Evolutionary conservation across 345 rosid genomes (phyloP).

Genomic region (Mallotus nudiflorus): DNA sequence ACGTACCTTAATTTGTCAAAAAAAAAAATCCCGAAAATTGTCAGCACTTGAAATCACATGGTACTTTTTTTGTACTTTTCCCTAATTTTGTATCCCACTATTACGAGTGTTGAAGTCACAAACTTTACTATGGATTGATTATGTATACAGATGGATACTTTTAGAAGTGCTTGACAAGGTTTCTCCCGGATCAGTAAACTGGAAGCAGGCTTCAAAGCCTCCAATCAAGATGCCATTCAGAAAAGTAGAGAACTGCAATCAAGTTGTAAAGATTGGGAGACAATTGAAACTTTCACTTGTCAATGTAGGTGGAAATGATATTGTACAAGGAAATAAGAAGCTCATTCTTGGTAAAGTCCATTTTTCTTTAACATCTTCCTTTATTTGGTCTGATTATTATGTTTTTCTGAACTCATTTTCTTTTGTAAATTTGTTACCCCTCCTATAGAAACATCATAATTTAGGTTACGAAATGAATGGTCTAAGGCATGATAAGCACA

Average conservation of each 20-base stretch:
- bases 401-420: not conserved
- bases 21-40: too few species aligned
- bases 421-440: not conserved
- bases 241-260: slow-evolving; percentile 95
- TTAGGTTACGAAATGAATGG: not conserved
- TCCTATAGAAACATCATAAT: not conserved
- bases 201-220: slow-evolving; percentile 92
- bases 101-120: slow-evolving; percentile 1
- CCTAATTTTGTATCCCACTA: not conserved
- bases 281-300: slow-evolving; percentile 76
- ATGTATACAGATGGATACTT: slow-evolving; percentile 71
- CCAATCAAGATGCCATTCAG: slow-evolving; percentile 95
- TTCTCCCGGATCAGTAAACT: slow-evolving; percentile 77
- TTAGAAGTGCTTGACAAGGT: slow-evolving; percentile 91
- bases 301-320: slow-evolving; percentile 87
- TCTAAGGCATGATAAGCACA: not conserved
- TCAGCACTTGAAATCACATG: too few species aligned
- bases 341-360: slow-evolving; percentile 75
- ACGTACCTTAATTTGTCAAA: too few species aligned
- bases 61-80: too few species aligned
- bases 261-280: slow-evolving; percentile 78
- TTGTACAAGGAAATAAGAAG: slow-evolving; percentile 95
- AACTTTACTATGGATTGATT: not conserved
- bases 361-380: not conserved
- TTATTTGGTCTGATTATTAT: not conserved